Conservation (phyloP, 495 filamentous ascomycete species). For the Podospora bellae-mahoneyi region DNA sequence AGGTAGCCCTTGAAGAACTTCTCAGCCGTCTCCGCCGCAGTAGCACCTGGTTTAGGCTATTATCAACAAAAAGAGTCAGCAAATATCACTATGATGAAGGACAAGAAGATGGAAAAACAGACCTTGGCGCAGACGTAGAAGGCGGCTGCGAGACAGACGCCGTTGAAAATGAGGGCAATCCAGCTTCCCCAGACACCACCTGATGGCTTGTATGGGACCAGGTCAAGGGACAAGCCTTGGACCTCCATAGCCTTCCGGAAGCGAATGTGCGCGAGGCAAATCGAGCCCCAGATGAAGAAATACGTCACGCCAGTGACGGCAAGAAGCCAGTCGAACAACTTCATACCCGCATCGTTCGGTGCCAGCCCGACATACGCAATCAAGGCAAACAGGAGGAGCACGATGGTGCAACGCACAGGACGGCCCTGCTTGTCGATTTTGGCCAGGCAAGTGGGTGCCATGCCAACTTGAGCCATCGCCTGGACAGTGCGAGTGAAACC, state of each 20-base stretch:
- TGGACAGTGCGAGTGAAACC: slow-evolving; percentile 63
- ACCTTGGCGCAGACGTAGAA: slow-evolving; percentile 49
- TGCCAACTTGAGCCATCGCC: slow-evolving; percentile 53
- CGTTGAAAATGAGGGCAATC: slow-evolving; percentile 47
- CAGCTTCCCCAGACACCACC: slow-evolving; percentile 64
- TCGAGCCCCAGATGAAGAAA: slow-evolving; percentile 70
- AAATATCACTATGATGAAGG: neutral
- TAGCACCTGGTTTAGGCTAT: neutral
- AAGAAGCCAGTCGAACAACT: slow-evolving; percentile 61
- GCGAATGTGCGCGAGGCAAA: slow-evolving; percentile 68
- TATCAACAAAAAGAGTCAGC: slow-evolving; percentile 14
- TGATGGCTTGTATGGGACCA: slow-evolving; percentile 50
- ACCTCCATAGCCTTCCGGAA: slow-evolving; percentile 57
- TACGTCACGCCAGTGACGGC: slow-evolving; percentile 61
- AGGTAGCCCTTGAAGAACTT: slow-evolving; percentile 64
- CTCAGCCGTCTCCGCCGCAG: neutral
- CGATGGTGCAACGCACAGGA: slow-evolving; percentile 50
- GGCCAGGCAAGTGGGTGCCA: slow-evolving; percentile 56
- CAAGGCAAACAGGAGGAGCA: slow-evolving; percentile 50
- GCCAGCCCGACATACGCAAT: slow-evolving; percentile 37
- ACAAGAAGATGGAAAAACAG: neutral
- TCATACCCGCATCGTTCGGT: slow-evolving; percentile 18
- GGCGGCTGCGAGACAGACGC: slow-evolving; percentile 58
- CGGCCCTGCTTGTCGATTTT: slow-evolving; percentile 59
- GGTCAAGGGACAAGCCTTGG: slow-evolving; percentile 50